Conservation (phyloP, 2,329 filamentous ascomycete species). For the Metarhizium sp. region DNA sequence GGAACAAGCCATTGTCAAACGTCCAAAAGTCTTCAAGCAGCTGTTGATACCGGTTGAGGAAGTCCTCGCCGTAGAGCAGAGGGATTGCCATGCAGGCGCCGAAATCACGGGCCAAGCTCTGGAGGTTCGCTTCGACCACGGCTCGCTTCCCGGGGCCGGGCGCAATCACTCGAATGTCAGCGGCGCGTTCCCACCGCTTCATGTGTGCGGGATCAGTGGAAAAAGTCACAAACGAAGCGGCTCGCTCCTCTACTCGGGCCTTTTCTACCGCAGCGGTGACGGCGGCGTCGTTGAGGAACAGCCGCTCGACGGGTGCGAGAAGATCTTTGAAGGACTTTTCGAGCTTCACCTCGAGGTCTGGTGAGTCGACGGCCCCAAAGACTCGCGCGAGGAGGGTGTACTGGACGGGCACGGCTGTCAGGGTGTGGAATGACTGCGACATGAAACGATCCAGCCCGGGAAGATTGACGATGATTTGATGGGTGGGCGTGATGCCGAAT, state of each 20-base stretch:
- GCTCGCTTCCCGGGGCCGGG: background rate
- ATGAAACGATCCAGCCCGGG: no score
- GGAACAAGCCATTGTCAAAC: no score
- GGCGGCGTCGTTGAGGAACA: background rate
- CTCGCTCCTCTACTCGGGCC: constrained; percentile 5
- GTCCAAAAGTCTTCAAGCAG: constrained; percentile 4
- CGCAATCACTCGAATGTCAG: constrained; percentile 8
- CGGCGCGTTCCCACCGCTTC: no score
- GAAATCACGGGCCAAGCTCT: constrained; percentile 10
- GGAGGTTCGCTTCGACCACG: constrained; percentile 2
- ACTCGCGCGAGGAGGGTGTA: no score
- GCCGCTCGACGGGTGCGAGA: background rate
- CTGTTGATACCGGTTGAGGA: constrained; percentile 8
- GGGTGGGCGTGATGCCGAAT: no score
- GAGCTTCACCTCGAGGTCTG: background rate
- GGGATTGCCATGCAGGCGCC: constrained; percentile 14
- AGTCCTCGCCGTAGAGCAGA: constrained; percentile 12
- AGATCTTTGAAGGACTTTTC: background rate
- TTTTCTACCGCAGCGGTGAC: background rate
- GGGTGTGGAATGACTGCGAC: no score
- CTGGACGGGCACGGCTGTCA: no score
- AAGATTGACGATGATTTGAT: no score
- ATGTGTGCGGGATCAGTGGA: no score
- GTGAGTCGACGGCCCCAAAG: no score
- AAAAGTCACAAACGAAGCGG: no score